phyloP scores from a whole-genome alignment of 192 early-diverging fungal genomes.

The Rhizophagus clarus region DNA sequence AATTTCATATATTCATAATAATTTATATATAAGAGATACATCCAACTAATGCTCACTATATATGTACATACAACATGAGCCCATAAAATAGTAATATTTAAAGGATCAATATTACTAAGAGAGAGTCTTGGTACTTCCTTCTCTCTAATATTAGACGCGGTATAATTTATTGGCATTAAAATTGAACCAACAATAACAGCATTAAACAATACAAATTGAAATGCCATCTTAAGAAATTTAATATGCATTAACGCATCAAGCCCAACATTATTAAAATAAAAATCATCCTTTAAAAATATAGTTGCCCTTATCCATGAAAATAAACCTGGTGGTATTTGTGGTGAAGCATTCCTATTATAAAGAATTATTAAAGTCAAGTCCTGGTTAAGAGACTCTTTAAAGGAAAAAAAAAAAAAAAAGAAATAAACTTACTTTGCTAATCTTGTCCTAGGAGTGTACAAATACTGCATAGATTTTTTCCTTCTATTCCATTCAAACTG shows the following conservation, averaged over 20 bases:
- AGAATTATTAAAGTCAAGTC: neutral
- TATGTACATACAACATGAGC: constrained; percentile 55
- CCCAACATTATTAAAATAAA: constrained; percentile 56
- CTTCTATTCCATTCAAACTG: constrained; percentile 54
- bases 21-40: constrained; percentile 59
- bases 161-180: constrained; percentile 56
- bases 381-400: too few species aligned
- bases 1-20: constrained; percentile 58
- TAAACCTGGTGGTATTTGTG: constrained; percentile 47
- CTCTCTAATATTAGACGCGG: neutral
- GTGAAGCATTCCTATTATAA: constrained; percentile 48
- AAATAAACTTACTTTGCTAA: constrained; percentile 43
- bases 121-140: constrained; percentile 40
- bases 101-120: constrained; percentile 45
- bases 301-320: constrained; percentile 54
- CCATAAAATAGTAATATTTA: constrained; percentile 46
- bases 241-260: constrained; percentile 66
- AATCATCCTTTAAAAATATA: constrained; percentile 49
- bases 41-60: constrained; percentile 50
- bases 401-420: neutral
- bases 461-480: constrained; percentile 50
- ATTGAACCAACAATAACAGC: constrained; percentile 46
- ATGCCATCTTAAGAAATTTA: constrained; percentile 61
- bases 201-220: constrained; percentile 52
- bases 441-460: constrained; percentile 50